Conservation (phyloP, 495 filamentous ascomycete genomes). For the Peziza echinospora region DNA sequence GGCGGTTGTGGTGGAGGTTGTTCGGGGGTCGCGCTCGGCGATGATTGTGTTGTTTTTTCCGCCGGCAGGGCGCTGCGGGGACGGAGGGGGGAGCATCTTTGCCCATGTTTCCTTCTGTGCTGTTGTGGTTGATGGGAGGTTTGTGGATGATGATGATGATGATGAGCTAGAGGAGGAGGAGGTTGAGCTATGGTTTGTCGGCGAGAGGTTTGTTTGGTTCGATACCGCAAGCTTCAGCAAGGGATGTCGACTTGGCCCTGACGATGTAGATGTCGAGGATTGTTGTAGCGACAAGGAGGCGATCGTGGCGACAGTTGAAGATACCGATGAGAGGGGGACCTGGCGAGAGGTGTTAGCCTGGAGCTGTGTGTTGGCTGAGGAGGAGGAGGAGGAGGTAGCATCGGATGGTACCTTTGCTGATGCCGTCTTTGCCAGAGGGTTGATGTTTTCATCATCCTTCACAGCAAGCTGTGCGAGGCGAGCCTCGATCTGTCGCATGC, state of each 20-base stretch:
- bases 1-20: conserved; percentile 29
- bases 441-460: conserved; percentile 52
- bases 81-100: conserved; percentile 5
- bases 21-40: conserved; percentile 10
- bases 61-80: neutral
- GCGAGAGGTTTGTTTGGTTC: conserved; percentile 26
- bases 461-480: conserved; percentile 66
- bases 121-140: neutral
- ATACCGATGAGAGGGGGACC: conserved; percentile 20
- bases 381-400: conserved; percentile 30
- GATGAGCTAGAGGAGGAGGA: conserved; percentile 22
- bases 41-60: too few species aligned
- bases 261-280: conserved; percentile 26
- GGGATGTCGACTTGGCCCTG: conserved; percentile 12
- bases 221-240: conserved; percentile 67
- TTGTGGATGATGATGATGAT: conserved; percentile 12
- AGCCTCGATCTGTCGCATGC: conserved; percentile 44
- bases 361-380: too few species aligned
- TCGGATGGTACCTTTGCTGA: conserved; percentile 6
- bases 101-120: neutral
- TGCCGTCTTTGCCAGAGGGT: neutral
- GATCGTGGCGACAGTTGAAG: conserved; percentile 30
- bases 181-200: conserved; percentile 29
- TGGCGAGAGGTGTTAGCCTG: conserved; percentile 33
- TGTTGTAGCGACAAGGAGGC: conserved; percentile 33